These are phyloP conservation scores for Penicillium pulvis DNA, from an alignment of 495 filamentous ascomycete genomes.

Conservation along the genomic window DNA sequence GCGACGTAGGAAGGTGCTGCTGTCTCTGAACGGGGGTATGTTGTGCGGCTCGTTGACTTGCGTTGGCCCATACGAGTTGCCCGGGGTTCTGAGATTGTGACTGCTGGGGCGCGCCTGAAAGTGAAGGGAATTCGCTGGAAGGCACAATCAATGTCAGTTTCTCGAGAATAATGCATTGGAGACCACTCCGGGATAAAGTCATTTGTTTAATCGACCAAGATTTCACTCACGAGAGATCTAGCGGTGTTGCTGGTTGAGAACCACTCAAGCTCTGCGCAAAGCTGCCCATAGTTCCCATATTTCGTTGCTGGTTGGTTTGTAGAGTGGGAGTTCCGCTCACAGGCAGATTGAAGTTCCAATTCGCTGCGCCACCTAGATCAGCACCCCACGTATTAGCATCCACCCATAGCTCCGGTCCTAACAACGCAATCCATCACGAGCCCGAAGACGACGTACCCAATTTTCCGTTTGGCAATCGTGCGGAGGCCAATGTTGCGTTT, in stretches of 20 bases:
- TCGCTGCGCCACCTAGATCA: constrained; percentile 62
- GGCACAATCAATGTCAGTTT: constrained; percentile 20
- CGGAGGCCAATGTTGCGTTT: constrained; percentile 57
- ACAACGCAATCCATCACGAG: constrained; percentile 5
- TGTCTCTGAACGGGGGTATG: constrained; percentile 69
- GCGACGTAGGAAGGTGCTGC: constrained; percentile 55
- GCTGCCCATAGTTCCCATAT: constrained; percentile 62
- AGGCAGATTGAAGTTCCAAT: constrained; percentile 77
- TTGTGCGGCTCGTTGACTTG: constrained; percentile 55
- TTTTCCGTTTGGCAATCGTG: constrained; percentile 74
- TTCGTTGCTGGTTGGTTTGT: constrained; percentile 60
- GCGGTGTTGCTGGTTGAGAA: constrained; percentile 71
- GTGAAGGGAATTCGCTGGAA: constrained; percentile 77
- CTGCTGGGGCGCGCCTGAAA: constrained; percentile 72
- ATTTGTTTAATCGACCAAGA: neutral
- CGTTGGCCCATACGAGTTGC: constrained; percentile 69
- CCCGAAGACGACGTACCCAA: constrained; percentile 56
- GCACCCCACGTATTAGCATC: constrained; percentile 35
- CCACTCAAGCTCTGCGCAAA: constrained; percentile 83
- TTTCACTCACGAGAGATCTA: constrained; percentile 78
- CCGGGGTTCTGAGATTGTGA: constrained; percentile 58
- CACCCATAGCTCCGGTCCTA: constrained; percentile 8
- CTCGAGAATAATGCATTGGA: neutral
- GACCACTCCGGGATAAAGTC: neutral
- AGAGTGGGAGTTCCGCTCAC: constrained; percentile 67